Base-by-base conservation (phyloP, 805 yeast genomes). In the Torulaspora microellipsoides region DNA sequence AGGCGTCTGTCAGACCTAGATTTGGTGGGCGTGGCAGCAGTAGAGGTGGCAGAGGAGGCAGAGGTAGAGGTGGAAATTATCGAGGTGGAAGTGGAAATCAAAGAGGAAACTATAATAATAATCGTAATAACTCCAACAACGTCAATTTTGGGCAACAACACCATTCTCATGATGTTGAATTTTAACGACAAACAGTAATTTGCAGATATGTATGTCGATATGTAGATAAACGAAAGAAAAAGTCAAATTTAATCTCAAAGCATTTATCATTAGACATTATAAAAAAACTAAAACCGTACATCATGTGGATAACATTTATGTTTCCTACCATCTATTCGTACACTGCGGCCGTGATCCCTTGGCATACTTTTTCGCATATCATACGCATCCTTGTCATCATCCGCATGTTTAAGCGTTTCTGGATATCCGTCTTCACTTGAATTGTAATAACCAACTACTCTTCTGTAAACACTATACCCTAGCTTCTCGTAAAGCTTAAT, bases 401-500 rank as follows among this genome's bases (percentile, higher is more conserved):
- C 67, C 8, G 71, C 60, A 25, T 68, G 67, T 28, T 70, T 75
- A 28, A 75, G 62, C 15, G 62, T 58, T 1, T 45, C 34, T 0
- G 68, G 68, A 46, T 74, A 75, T 2, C 65, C 59, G n/a, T 78
- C 76, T 44, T 70, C 69, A 2, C 67, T 68, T 4, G 69, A 56
- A 10, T 89, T 87, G 61, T 93, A 93, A 59, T 93, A 93, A 0
- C 91, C 91, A 10, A 88, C 78, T 4, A 93, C 98, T 40, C 99
- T 67, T 63, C 99, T 68, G 60, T 73, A 93, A 0, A 89, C 86
- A 8, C 80, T 72, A 59, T 90, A 93, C 0, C 96, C 98, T 43
- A 93, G 63, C 53, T 85, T 83, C 59, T 87, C 91, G 62, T 93
- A 93, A 56, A 93, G 67, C 38, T 78, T 81, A 1, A 88, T 77